Base-by-base conservation (phyloP, 164 flowering plant species). In the Nymphaea colorata region DNA sequence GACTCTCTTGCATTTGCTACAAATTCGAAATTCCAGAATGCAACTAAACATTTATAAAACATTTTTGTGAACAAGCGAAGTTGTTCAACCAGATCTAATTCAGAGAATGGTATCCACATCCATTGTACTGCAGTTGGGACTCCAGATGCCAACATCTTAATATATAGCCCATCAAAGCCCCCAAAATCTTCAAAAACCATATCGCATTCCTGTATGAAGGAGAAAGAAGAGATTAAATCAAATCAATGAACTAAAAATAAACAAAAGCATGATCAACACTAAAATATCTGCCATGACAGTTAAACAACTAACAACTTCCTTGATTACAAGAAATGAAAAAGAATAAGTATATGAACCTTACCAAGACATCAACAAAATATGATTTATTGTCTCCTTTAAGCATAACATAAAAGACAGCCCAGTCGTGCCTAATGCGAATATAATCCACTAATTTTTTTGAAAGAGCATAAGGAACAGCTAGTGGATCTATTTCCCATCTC, bases 91-190 rank as follows among this genome's bases (percentile, higher is more conserved):
- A 88, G 44, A 79, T 80, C 75, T 78, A 93, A 79, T 79, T 93
- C 98, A 6, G 93, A 86, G n/a, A 91, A 77, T 60, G 98, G 98
- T 64, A 93, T 89, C 93, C 91, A 81, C 96, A 91, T 93, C 64
- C 86, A 76, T 41, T 88, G 94, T 74, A 93, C 90, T 45, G 83
- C 70, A 72, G 93, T 85, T 67, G 98, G 98, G 65, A 89, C 77
- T 65, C 86, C 90, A 77, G 81, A 80, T 18, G 90, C 87, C 65
- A 86, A 72, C 96, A 91, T 85, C 78, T 82, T 86, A 74, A 88
- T 75, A 72, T 93, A 93, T 68, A 91, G 80, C 57, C 87, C 90
- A 81, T 93, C 93, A 81, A 93, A 85, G 51, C 98, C 96, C 69
- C 97, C 97, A 74, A 86, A 83, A 66, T 85, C 91, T 77, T 91